Conservation (phyloP, 257 asterid genomes). For the Lycium ferocissimum region DNA sequence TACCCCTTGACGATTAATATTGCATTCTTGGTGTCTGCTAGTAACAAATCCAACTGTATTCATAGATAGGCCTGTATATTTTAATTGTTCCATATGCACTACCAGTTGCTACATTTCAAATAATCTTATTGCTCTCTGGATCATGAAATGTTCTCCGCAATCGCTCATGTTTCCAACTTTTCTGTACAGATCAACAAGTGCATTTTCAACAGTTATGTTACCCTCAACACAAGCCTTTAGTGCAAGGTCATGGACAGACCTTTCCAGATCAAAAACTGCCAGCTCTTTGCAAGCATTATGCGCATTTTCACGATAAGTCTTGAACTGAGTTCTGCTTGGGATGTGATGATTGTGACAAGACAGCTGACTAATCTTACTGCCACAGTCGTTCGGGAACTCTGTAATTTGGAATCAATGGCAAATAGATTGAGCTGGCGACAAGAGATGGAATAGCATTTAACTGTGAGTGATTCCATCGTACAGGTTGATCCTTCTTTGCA, state of each 20-base stretch:
- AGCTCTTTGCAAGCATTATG: constrained; percentile 8
- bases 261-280: not conserved
- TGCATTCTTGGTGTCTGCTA: constrained; percentile 87
- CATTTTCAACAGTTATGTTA: not conserved
- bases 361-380: too few relatives aligned
- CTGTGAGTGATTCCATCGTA: too few relatives aligned
- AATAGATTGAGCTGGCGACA: too few relatives aligned
- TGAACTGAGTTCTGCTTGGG: not conserved
- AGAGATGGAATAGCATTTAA: too few relatives aligned
- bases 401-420: too few relatives aligned
- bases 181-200: not conserved
- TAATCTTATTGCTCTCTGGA: not conserved
- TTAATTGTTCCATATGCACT: constrained; percentile 2
- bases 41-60: constrained; percentile 74
- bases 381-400: too few relatives aligned
- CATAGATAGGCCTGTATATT: not conserved
- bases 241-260: not conserved
- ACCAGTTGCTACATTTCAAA: not conserved
- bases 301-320: not conserved
- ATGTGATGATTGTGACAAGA: not conserved
- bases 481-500: too few relatives aligned
- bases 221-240: not conserved
- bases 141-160: not conserved
- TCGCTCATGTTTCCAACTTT: not conserved
- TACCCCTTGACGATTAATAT: constrained; percentile 80